Base-by-base conservation (phyloP, 768 basidiomycete genomes). In the Chlorophyllum brunneum region DNA sequence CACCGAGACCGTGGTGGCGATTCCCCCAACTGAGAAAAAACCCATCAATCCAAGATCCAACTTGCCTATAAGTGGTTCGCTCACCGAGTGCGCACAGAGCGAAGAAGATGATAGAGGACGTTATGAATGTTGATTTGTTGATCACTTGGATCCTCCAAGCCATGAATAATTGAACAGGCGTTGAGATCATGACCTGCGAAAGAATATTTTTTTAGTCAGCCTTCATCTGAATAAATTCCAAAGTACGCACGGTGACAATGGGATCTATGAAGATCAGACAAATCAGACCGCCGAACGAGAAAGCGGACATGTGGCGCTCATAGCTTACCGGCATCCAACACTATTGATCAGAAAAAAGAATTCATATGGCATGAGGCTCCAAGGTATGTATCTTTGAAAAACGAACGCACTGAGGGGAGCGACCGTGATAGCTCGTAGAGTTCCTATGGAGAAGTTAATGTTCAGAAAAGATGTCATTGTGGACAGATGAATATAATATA, bases 151-250 rank as follows among this genome's bases (percentile, higher is more conserved):
- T 71, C 8, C 74, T 59, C 72, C 71, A 73, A 0, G 71, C 70
- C 40, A 72, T 67, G 60, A 75, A 73, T 6, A 72, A 54, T 48
- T 75, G 74, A 1, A 72, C 66, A 0, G 71, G 69, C 0, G 70
- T 72, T 1, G 71, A 72, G 16, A 75, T 65, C 22, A 67, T 59
- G 16, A 71, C 70, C 72, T 74, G 27, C 3, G 24, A 24, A 15
- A 30, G 8, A 31, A 23, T 15, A 31, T 18, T 5, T 16, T 18
- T 29, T 29, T n/a, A 20, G 4, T 26, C 36, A n/a, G 41, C 7
- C 9, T 20, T 10, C 22, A 7, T 23, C 31, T 9, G 22, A 27
- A 26, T 30, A 6, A 29, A 38, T 7, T 23, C 37, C 5, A 39
- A 31, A 15, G 38, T 20, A 59, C 63, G 48, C 39, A 70, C 69